phyloP scores from a whole-genome alignment of 139 green algal species.

The Tetradesmus obliquus region DNA sequence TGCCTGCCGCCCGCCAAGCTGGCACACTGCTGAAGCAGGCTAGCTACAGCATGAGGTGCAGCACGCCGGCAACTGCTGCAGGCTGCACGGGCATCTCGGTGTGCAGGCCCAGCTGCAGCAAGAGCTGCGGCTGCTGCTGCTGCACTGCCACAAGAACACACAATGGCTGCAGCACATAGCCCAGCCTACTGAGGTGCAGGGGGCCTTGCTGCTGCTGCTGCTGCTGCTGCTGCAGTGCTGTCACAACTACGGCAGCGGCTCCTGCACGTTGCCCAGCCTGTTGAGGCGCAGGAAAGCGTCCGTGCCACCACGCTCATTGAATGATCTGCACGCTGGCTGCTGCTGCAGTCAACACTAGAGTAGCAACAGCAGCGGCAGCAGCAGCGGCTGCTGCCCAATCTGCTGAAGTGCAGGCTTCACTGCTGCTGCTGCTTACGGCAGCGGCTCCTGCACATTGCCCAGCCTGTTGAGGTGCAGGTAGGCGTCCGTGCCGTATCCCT shows the following conservation, averaged over 20 bases:
- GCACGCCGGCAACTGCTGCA: too few relatives aligned
- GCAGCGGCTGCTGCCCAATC: background rate
- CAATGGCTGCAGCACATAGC: background rate
- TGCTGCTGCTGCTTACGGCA: constrained; percentile 75
- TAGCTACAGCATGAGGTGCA: too few relatives aligned
- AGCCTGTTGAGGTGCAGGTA: constrained; percentile 98
- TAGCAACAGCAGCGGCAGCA: background rate
- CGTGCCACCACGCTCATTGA: constrained; percentile 97
- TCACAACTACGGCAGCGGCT: constrained; percentile 77
- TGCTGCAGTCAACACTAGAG: background rate
- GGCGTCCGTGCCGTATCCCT: constrained; percentile 98
- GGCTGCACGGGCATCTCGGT: too few relatives aligned
- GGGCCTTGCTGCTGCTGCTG: background rate
- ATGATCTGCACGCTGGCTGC: constrained; percentile 83
- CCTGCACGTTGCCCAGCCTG: constrained; percentile 91
- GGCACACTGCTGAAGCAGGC: too few relatives aligned
- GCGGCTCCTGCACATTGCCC: constrained; percentile 93
- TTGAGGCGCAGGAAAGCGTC: constrained; percentile 98
- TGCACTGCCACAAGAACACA: background rate
- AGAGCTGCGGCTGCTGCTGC: background rate
- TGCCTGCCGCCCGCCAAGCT: too few relatives aligned
- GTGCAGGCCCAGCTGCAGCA: too few relatives aligned
- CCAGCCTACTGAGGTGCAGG: background rate
- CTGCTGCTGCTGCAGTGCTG: background rate
- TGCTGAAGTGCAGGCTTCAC: background rate